These are phyloP conservation scores for Auriscalpium orientale DNA, from an alignment of 768 basidiomycete genomes.

Conservation along the genomic window DNA sequence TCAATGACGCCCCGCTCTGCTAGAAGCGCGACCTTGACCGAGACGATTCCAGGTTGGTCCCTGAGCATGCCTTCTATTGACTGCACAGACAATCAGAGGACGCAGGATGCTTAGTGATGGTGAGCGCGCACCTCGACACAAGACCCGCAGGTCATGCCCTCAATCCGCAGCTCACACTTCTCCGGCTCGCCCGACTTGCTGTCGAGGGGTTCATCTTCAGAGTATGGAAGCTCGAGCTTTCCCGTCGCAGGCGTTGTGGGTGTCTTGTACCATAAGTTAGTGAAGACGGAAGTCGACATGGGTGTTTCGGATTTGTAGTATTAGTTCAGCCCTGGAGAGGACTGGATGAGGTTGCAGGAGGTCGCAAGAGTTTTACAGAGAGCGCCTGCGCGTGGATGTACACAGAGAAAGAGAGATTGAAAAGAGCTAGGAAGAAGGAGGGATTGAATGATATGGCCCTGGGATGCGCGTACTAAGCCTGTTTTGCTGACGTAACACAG, in stretches of 20 bases:
- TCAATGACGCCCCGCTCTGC: conserved; percentile 90
- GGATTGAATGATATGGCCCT: too few species aligned
- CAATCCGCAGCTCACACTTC: conserved; percentile 73
- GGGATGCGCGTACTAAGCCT: too few species aligned
- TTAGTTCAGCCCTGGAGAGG: too few species aligned
- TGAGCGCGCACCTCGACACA: conserved; percentile 68
- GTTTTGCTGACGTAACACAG: too few species aligned
- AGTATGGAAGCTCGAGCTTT: conserved; percentile 23
- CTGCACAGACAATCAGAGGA: conserved; percentile 26
- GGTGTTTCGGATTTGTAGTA: too few species aligned
- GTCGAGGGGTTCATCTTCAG: conserved; percentile 22
- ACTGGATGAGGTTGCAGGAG: too few species aligned
- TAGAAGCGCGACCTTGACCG: conserved; percentile 91
- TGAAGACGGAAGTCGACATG: background rate
- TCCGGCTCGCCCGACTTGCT: conserved; percentile 25
- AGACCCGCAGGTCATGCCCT: conserved; percentile 87
- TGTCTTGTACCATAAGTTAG: conserved; percentile 4
- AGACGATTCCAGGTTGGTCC: conserved; percentile 81
- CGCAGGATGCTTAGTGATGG: background rate
- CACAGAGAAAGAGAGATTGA: too few species aligned
- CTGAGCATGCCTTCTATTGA: conserved; percentile 81
- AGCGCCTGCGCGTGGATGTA: too few species aligned
- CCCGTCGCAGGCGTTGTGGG: conserved; percentile 10
- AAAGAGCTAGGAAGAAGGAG: too few species aligned
- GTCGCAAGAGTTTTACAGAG: too few species aligned